These are phyloP conservation scores for Solanum chiquidenum DNA, from an alignment of 257 asterid genomes.

Conservation along the genomic window DNA sequence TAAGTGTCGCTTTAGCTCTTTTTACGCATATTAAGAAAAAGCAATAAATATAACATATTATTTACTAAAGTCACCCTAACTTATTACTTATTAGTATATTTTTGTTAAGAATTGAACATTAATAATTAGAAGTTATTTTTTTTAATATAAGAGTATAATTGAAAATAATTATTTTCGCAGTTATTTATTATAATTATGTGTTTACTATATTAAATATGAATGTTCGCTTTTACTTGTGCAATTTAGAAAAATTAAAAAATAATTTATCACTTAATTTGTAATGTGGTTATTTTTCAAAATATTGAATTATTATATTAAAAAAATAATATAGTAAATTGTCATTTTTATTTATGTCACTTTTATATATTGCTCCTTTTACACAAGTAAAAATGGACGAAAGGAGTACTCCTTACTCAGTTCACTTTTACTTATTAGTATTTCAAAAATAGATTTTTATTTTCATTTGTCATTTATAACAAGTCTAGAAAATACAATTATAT, in stretches of 20 bases:
- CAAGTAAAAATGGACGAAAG: no score
- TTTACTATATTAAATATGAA: no score
- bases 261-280: no score
- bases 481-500: no score
- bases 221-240: no score
- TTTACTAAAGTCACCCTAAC: background rate
- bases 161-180: background rate
- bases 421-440: background rate
- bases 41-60: no score
- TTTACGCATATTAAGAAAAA: no score
- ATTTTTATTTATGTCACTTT: background rate
- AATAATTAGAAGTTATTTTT: no score
- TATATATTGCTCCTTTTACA: background rate
- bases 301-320: background rate
- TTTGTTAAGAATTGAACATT: background rate
- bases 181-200: no score
- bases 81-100: background rate
- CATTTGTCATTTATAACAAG: rapidly evolving
- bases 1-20: no score
- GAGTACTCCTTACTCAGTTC: background rate
- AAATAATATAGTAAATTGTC: background rate
- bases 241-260: no score
- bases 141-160: no score
- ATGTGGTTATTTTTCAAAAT: background rate
- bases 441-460: background rate